Evolutionary conservation across 2,329 filamentous ascomycete species (phyloP).

Genomic region (Aspergillus alliaceus): DNA sequence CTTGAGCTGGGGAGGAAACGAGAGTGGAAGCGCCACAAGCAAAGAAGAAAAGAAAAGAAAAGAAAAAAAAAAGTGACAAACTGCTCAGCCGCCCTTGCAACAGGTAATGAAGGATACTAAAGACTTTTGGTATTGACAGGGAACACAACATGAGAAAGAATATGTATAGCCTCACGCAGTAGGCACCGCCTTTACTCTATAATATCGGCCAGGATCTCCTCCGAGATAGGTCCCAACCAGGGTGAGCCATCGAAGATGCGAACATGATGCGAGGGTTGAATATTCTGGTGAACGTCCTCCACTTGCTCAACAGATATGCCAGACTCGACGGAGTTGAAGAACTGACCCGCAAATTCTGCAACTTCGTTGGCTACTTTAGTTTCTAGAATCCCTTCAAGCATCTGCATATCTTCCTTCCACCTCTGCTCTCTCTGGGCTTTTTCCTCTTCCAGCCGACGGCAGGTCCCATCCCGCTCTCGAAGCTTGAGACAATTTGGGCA

Average conservation of each 20-base stretch:
- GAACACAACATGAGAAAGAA: background rate
- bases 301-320: conserved; percentile 5
- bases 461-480: conserved; percentile 40
- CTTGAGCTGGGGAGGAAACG: background rate
- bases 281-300: conserved; percentile 8
- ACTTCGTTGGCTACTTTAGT: conserved; percentile 44
- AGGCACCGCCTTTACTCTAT: background rate
- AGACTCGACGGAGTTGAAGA: conserved; percentile 33
- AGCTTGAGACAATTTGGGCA: conserved; percentile 45
- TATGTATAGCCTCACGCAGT: background rate
- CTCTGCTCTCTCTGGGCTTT: conserved; percentile 39
- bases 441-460: conserved; percentile 41
- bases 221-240: background rate
- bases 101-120: background rate
- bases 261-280: background rate
- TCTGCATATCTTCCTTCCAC: conserved; percentile 42
- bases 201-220: conserved; percentile 4
- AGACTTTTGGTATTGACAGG: background rate
- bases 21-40: background rate
- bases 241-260: conserved; percentile 1
- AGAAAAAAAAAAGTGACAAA: background rate
- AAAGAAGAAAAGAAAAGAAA: background rate
- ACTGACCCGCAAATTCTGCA: conserved; percentile 42
- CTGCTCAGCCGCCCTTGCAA: background rate
- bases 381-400: conserved; percentile 41